Evolutionary conservation across 2,329 filamentous ascomycete species (phyloP).

Genomic region (Hymenoscyphus infarciens): DNA sequence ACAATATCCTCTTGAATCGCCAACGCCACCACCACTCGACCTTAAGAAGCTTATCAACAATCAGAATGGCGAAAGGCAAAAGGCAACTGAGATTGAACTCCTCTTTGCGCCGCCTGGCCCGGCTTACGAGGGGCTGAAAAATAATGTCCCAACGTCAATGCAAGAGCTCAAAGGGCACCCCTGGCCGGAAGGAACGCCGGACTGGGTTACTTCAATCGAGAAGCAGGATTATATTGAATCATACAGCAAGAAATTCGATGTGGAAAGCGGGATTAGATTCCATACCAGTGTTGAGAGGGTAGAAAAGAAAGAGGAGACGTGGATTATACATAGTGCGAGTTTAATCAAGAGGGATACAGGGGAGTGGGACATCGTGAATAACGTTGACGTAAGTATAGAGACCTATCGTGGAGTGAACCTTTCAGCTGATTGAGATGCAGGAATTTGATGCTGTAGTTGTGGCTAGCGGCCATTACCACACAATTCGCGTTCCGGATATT

Average conservation of each 20-base stretch:
- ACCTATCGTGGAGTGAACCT: not conserved
- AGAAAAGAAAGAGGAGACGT: slow-evolving; percentile 22
- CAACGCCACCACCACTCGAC: not conserved
- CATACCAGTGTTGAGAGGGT: slow-evolving; percentile 28
- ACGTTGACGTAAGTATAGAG: slow-evolving; percentile 16
- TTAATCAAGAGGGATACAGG: slow-evolving; percentile 17
- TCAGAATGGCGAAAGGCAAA: not conserved
- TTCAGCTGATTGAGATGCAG: slow-evolving; percentile 11
- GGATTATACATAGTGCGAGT: slow-evolving; percentile 15
- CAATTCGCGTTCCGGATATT: slow-evolving; percentile 59
- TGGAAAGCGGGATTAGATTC: slow-evolving; percentile 24
- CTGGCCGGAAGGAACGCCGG: slow-evolving; percentile 28
- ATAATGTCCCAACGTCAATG: slow-evolving; percentile 29
- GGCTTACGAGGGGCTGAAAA: slow-evolving; percentile 28
- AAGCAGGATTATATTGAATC: slow-evolving; percentile 26
- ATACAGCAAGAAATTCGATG: slow-evolving; percentile 19
- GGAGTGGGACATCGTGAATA: slow-evolving; percentile 10
- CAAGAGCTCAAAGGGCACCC: slow-evolving; percentile 26
- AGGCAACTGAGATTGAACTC: slow-evolving; percentile 17
- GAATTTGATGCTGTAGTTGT: slow-evolving; percentile 63
- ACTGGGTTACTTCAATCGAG: slow-evolving; percentile 27
- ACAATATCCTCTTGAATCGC: slow-evolving; percentile 16
- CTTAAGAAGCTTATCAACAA: not conserved
- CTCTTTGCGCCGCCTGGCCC: slow-evolving; percentile 29
- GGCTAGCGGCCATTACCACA: slow-evolving; percentile 64